A percentile compares a stretch with the other conserved stretches of the same genome.
phyloP scores from a whole-genome alignment of 2,329 filamentous ascomycete genomes.

The Pezizomycotina sp. region DNA sequence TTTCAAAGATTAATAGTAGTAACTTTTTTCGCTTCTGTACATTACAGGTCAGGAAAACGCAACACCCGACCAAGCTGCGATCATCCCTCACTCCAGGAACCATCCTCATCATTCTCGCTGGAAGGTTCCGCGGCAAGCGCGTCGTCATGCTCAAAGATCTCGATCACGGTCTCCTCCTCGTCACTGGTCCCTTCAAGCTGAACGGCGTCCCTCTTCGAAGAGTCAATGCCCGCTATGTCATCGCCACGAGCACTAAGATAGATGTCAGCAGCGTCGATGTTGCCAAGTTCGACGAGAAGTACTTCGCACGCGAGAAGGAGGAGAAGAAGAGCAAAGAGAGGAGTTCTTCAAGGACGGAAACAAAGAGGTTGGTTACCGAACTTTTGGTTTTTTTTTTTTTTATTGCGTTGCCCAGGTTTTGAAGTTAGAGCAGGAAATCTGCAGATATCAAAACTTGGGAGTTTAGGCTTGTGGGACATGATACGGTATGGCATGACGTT shows the following conservation, averaged over 20 bases:
- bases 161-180: constrained; percentile 91
- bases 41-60: constrained; percentile 75
- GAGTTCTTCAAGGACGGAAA: constrained; percentile 89
- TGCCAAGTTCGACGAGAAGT: constrained; percentile 82
- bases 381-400: neutral
- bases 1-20: too few species aligned
- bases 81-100: constrained; percentile 82
- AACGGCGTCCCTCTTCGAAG: constrained; percentile 96
- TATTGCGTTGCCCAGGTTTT: constrained; percentile 12
- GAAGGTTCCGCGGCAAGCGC: constrained; percentile 99
- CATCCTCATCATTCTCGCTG: constrained; percentile 96
- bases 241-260: constrained; percentile 73
- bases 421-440: constrained; percentile 5
- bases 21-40: too few species aligned
- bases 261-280: constrained; percentile 72
- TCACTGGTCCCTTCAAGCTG: constrained; percentile 99
- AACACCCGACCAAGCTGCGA: constrained; percentile 75
- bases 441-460: neutral
- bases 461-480: neutral
- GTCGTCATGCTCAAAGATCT: constrained; percentile 97
- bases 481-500: constrained; percentile 26
- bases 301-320: constrained; percentile 92
- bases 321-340: constrained; percentile 92
- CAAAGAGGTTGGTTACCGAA: constrained; percentile 13
- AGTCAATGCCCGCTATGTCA: constrained; percentile 86